Evolutionary conservation across 2,329 filamentous ascomycete species (phyloP).

Genomic region (Claviceps capensis): DNA sequence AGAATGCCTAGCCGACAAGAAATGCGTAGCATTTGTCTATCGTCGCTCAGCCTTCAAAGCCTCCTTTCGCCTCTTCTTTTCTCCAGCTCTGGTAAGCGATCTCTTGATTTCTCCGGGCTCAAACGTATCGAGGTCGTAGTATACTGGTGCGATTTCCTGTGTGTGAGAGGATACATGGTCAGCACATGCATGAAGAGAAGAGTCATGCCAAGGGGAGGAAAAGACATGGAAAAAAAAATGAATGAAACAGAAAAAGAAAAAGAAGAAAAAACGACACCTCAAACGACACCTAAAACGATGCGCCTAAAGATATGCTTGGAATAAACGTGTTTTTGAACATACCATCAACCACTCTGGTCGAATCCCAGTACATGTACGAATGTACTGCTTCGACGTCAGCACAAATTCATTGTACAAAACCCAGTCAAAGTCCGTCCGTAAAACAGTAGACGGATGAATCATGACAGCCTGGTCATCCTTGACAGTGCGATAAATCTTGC

Average conservation of each 20-base stretch:
- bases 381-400: constrained; percentile 94
- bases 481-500: constrained; percentile 87
- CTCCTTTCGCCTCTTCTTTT: constrained; percentile 47
- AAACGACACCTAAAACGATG: too few relatives aligned
- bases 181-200: neutral
- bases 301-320: too few relatives aligned
- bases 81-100: constrained; percentile 41
- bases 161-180: neutral
- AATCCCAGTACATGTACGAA: constrained; percentile 82
- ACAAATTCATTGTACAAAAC: constrained; percentile 98
- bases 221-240: neutral
- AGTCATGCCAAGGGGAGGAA: neutral
- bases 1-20: too few relatives aligned
- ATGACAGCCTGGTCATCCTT: constrained; percentile 94
- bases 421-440: constrained; percentile 86
- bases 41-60: constrained; percentile 37
- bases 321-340: constrained; percentile 19
- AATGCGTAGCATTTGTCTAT: constrained; percentile 5
- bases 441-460: constrained; percentile 83
- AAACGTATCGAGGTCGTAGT: constrained; percentile 79
- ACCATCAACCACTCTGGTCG: constrained; percentile 90
- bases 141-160: constrained; percentile 82
- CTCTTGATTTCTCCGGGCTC: constrained; percentile 76
- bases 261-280: neutral
- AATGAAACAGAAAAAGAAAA: neutral